Base-by-base conservation (phyloP, 768 basidiomycete species). In the Russula vinacea region DNA sequence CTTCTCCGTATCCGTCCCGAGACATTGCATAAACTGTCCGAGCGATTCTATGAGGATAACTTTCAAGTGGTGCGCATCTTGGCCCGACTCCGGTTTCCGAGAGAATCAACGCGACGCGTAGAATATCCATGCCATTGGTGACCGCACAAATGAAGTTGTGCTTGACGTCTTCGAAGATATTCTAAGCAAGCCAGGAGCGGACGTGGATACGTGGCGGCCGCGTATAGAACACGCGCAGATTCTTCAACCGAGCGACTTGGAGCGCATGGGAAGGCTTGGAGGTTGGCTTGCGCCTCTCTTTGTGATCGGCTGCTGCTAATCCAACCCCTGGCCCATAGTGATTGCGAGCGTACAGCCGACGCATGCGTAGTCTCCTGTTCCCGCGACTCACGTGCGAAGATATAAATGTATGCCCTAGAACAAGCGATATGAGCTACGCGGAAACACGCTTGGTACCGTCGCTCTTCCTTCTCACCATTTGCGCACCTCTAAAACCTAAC, bases 161-260 rank as follows among this genome's bases (percentile, higher is more conserved):
- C 81, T 98, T 26, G 86, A 97, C 70, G 87, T 93, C 10, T 94
- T 90, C 70, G 90, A 95, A 72, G 75, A 79, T 7, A 77, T 89
- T 2, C 60, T 69, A 14, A 62, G 42, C 29, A 60, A 53, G 58
- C 59, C 75, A 47, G 67, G 70, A 0, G 60, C 54, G 2, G 64
- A 83, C 59, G 77, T 80, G 6, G 70, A 76, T 2, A 74, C 77
- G 57, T 82, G 84, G 73, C 80, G 94, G 13, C 88, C 92, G 1
- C 80, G 96, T 47, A 86, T 97, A 10, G 96, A 98, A 72, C 96
- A 98, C 74, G 89, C 94, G 0, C 96, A 98, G 73, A 93, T 97
- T 53, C 79, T 98, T 76, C 82, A 83, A 3, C 74, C 72, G 7
- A 77, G 81, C 1, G 96, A 98, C 73, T 70, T 98, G 17, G 72